A percentile compares a stretch with the other conserved stretches of the same genome.
These are phyloP conservation scores for Trichoderma sp. DNA, from an alignment of 2,329 filamentous ascomycete genomes.

Conservation along the genomic window DNA sequence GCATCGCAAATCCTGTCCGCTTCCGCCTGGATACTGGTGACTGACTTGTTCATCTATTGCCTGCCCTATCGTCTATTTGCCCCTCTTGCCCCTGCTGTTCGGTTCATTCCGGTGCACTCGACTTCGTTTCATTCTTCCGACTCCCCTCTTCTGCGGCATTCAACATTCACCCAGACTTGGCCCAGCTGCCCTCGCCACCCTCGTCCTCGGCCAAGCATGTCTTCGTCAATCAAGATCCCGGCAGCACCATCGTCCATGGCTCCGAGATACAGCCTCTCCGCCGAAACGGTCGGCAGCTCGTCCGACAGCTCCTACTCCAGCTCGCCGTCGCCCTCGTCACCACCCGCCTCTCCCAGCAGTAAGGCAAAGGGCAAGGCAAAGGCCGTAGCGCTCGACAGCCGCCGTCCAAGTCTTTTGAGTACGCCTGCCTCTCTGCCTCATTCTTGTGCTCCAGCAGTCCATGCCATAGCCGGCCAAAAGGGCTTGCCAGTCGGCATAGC, in stretches of 20 bases:
- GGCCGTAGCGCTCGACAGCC: constrained; percentile 51
- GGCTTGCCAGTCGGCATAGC: background rate
- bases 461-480: background rate
- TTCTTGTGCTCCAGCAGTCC: background rate
- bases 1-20: background rate
- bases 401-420: constrained; percentile 66
- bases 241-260: constrained; percentile 40
- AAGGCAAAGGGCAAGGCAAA: constrained; percentile 32
- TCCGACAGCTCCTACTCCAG: constrained; percentile 44
- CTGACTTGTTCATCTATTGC: background rate
- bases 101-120: background rate
- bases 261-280: constrained; percentile 39
- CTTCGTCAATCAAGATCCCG: constrained; percentile 71
- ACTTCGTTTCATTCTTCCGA: background rate
- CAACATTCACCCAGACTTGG: constrained; percentile 5
- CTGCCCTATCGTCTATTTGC: background rate
- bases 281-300: constrained; percentile 51
- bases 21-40: background rate
- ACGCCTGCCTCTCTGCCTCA: constrained; percentile 28
- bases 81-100: background rate
- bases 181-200: constrained; percentile 10
- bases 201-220: constrained; percentile 48
- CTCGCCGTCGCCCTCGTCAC: constrained; percentile 55
- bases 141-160: constrained; percentile 8
- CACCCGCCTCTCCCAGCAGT: constrained; percentile 55